These are phyloP conservation scores for Leucosporidium creatinivorum DNA, from an alignment of 768 basidiomycete species.

Conservation along the genomic window DNA sequence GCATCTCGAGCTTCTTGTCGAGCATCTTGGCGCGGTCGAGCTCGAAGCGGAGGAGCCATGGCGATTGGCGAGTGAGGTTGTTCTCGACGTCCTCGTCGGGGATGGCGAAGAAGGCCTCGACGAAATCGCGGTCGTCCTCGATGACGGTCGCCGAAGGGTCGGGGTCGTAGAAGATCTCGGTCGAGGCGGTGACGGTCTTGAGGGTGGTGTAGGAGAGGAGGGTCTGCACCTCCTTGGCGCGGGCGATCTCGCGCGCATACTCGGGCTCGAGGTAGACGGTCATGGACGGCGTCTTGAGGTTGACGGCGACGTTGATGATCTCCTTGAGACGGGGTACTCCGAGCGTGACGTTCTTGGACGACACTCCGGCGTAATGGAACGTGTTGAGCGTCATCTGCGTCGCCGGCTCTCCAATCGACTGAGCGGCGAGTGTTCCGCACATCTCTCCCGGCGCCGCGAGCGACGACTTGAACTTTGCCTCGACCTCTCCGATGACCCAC, in stretches of 20 bases:
- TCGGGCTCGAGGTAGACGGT: constrained; percentile 76
- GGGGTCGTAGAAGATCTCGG: constrained; percentile 98
- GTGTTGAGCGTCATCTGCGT: constrained; percentile 99
- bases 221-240: constrained; percentile 83
- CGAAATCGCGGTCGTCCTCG: constrained; percentile 90
- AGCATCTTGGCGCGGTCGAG: constrained; percentile 97
- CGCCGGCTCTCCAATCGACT: constrained; percentile 98
- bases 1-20: constrained; percentile 91
- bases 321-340: constrained; percentile 99
- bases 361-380: constrained; percentile 99
- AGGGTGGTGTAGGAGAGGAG: constrained; percentile 89
- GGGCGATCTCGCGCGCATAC: constrained; percentile 53
- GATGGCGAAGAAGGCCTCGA: constrained; percentile 98
- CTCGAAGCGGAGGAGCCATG: constrained; percentile 94
- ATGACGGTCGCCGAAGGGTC: constrained; percentile 85
- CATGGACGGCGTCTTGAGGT: constrained; percentile 97
- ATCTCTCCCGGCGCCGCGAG: constrained; percentile 92
- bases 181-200: constrained; percentile 84
- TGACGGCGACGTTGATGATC: constrained; percentile 97
- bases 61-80: constrained; percentile 84
- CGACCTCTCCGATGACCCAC: constrained; percentile 94
- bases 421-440: constrained; percentile 95
- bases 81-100: constrained; percentile 92
- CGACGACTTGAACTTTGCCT: constrained; percentile 90
- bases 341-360: constrained; percentile 98